Evolutionary conservation across 768 basidiomycete genomes (phyloP), one percentile per base, ranked within the genome.

Genomic region (Boletus huronensis): DNA sequence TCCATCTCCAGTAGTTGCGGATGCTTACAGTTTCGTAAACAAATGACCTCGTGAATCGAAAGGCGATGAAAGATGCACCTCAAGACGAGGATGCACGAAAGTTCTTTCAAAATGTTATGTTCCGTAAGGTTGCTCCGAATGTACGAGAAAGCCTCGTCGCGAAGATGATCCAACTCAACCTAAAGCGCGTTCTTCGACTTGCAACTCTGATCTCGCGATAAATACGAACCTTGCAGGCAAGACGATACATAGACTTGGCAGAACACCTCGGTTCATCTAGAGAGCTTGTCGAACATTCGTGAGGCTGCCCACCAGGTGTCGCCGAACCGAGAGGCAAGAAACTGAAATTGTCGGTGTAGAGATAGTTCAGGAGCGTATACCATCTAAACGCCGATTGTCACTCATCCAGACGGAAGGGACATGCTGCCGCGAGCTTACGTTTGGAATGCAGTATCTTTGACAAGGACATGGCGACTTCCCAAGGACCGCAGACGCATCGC

Each of bases 211-310:
- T 14, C 17, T n/a, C 19, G 5, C 2, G 36, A 17, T 14, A 5
- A 6, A 34, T 11, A 53, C 61, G 10, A 47, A 73, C 76, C 66
- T 77, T 76, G 44, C 58, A 58, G 0, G 77, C 75, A 0, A 78
- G 62, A 32, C 77, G 71, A 54, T 75, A 78, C 72, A 77, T 77
- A 0, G 77, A 78, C 50, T 78, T 78, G 0, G 76, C 72, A 6
- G 76, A 78, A 54, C 74, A 77, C 8, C 31, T 51, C 3, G 54
- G 50, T 16, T 32, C 38, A 19, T 64, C 64, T 0, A 52, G n/a
- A 16, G 50, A 26, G 40, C 40, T 53, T 39, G 52, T 52, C 16
- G 52, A 56, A 9, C 45, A 50, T 23, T 44, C 25, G 3, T 14
- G 43, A 26, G 38, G 29, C 44, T 53, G 44, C 6, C 38, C 44